Evolutionary conservation across 768 basidiomycete species (phyloP).

Genomic region (Auricularia sp.): DNA sequence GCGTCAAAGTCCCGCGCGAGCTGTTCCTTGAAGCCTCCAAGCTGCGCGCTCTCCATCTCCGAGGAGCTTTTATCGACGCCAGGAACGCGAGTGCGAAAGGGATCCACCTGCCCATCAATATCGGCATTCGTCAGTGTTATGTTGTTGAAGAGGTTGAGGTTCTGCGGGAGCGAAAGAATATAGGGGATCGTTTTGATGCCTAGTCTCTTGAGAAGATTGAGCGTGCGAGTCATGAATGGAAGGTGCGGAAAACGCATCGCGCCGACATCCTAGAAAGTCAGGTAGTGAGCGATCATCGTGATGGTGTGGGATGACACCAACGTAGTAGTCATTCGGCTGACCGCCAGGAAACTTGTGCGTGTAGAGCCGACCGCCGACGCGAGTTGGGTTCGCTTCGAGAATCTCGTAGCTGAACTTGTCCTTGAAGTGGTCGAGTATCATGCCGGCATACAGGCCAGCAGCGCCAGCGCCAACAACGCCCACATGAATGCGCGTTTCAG

Average conservation of each 20-base stretch:
- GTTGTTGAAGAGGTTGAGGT: slow-evolving; percentile 3
- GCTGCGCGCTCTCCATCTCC: not conserved
- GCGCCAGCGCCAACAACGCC: slow-evolving; percentile 9
- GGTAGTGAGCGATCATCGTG: not conserved
- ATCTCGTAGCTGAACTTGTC: slow-evolving; percentile 8
- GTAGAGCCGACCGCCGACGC: slow-evolving; percentile 9
- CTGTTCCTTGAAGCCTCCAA: not conserved
- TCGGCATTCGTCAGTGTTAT: not conserved
- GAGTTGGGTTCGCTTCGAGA: slow-evolving; percentile 4
- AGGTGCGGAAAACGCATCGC: slow-evolving; percentile 15
- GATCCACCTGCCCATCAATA: not conserved
- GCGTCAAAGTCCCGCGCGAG: not conserved
- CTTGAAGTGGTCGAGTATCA: slow-evolving; percentile 6
- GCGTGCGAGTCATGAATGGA: slow-evolving; percentile 12
- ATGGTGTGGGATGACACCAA: not conserved
- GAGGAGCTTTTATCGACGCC: not conserved
- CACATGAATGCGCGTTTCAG: not conserved
- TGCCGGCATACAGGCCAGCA: slow-evolving; percentile 8
- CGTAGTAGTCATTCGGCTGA: slow-evolving; percentile 6
- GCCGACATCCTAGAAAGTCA: slow-evolving; percentile 11
- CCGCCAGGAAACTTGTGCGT: slow-evolving; percentile 4
- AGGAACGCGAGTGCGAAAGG: not conserved
- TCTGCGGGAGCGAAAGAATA: not conserved
- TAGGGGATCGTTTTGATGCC: not conserved
- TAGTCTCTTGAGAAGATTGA: slow-evolving; percentile 8